These are phyloP conservation scores for Ophiocordyceps sinensis DNA, from an alignment of 2,329 filamentous ascomycete species.

Conservation along the genomic window DNA sequence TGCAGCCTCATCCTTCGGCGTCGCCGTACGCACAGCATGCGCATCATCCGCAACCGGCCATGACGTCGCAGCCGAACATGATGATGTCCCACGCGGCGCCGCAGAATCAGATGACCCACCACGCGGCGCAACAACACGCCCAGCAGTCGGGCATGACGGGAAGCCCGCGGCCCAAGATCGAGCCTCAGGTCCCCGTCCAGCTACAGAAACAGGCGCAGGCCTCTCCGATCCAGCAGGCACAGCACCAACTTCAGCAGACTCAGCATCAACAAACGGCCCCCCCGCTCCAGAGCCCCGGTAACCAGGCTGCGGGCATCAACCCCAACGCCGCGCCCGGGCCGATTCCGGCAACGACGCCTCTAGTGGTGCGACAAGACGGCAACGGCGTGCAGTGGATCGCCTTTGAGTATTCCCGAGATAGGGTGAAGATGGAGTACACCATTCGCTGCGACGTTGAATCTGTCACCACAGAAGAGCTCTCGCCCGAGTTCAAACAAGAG, in stretches of 20 bases:
- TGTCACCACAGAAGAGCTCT: conserved; percentile 76
- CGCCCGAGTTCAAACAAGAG: conserved; percentile 85
- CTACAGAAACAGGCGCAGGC: conserved; percentile 38
- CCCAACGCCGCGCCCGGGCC: conserved; percentile 88
- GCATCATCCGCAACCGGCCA: conserved; percentile 35
- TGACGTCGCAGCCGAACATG: conserved; percentile 50
- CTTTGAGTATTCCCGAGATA: conserved; percentile 92
- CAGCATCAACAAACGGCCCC: conserved; percentile 23
- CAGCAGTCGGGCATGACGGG: conserved; percentile 40
- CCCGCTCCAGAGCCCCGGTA: conserved; percentile 24
- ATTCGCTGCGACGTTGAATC: conserved; percentile 97
- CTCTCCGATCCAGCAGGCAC: conserved; percentile 23
- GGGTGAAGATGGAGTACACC: conserved; percentile 99
- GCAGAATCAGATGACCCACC: conserved; percentile 44
- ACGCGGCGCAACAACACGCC: conserved; percentile 34
- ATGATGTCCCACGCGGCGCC: conserved; percentile 49
- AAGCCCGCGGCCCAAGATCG: conserved; percentile 49
- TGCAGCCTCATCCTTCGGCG: conserved; percentile 46
- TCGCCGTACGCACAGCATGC: conserved; percentile 48
- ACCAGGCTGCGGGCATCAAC: conserved; percentile 44
- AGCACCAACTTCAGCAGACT: conserved; percentile 13
- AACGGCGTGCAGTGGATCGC: conserved; percentile 98
- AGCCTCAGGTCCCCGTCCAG: conserved; percentile 45
- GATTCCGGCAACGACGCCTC: conserved; percentile 88
- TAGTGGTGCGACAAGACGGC: conserved; percentile 86